These are phyloP conservation scores for Verbascum thapsus DNA, from an alignment of 257 asterid genomes.

Conservation along the genomic window DNA sequence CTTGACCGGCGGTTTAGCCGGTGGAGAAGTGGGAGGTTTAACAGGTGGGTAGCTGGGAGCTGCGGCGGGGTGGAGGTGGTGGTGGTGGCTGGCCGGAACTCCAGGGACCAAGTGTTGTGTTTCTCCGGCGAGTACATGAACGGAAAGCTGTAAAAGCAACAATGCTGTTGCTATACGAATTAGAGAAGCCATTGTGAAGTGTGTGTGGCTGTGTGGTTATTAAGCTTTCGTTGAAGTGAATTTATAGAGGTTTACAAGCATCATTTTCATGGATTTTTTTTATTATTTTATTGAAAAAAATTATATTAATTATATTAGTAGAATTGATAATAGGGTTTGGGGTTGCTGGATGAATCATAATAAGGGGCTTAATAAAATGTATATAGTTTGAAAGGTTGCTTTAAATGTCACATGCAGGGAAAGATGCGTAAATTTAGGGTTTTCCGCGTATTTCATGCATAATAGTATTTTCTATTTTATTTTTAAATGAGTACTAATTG, in stretches of 20 bases:
- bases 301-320: too few species aligned
- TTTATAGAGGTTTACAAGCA: constrained; percentile 28
- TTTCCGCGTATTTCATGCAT: too few species aligned
- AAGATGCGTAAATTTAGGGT: too few species aligned
- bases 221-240: not conserved
- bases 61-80: constrained; percentile 25
- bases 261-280: not conserved
- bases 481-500: constrained; percentile 6
- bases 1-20: too few species aligned
- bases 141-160: constrained; percentile 32
- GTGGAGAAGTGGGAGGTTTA: too few species aligned
- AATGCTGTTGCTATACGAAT: constrained; percentile 18
- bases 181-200: constrained; percentile 36
- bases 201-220: not conserved
- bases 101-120: not conserved
- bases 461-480: not conserved
- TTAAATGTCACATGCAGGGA: too few species aligned
- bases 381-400: too few species aligned
- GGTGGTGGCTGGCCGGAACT: constrained; percentile 16
- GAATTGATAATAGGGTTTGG: too few species aligned
- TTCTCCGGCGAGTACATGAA: constrained; percentile 23
- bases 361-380: too few species aligned
- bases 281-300: too few species aligned
- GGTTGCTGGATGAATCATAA: too few species aligned
- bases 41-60: not conserved